Conservation (phyloP, 768 basidiomycete species). For the Kwoniella shandongensis region DNA sequence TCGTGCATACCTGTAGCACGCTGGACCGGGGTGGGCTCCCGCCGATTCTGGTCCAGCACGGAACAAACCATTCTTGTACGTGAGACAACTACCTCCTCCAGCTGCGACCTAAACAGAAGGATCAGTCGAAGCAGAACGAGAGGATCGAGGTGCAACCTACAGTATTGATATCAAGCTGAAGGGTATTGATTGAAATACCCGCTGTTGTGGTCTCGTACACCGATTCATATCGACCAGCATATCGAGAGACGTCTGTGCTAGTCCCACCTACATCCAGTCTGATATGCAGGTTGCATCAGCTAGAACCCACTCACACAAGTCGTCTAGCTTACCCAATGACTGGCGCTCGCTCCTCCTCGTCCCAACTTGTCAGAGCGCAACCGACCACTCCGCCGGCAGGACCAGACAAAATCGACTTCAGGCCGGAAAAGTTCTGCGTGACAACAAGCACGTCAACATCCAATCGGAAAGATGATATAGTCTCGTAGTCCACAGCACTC, state of each 20-base stretch:
- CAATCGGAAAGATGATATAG: too few relatives aligned
- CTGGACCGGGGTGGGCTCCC: slow-evolving; percentile 89
- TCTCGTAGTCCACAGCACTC: slow-evolving; percentile 2
- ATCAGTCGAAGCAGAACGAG: neutral
- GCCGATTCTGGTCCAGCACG: slow-evolving; percentile 88
- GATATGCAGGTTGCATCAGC: neutral
- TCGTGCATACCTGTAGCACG: slow-evolving; percentile 45
- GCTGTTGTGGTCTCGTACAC: slow-evolving; percentile 57
- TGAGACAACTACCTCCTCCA: slow-evolving; percentile 86
- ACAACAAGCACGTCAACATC: slow-evolving; percentile 4
- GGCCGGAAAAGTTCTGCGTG: slow-evolving; percentile 74
- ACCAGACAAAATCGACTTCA: slow-evolving; percentile 83
- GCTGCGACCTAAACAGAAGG: slow-evolving; percentile 55
- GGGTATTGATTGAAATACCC: slow-evolving; percentile 39
- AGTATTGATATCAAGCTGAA: slow-evolving; percentile 49
- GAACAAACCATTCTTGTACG: slow-evolving; percentile 87
- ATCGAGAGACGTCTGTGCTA: slow-evolving; percentile 87
- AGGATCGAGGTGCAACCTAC: slow-evolving; percentile 2
- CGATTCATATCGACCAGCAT: slow-evolving; percentile 83
- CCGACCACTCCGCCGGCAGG: slow-evolving; percentile 97
- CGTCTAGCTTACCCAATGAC: slow-evolving; percentile 79
- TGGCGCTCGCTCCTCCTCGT: slow-evolving; percentile 72
- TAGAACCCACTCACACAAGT: neutral
- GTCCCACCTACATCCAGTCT: slow-evolving; percentile 61
- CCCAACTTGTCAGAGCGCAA: slow-evolving; percentile 83